phyloP scores from a whole-genome alignment of 306 rosid genomes.

The Mimosa bimucronata region DNA sequence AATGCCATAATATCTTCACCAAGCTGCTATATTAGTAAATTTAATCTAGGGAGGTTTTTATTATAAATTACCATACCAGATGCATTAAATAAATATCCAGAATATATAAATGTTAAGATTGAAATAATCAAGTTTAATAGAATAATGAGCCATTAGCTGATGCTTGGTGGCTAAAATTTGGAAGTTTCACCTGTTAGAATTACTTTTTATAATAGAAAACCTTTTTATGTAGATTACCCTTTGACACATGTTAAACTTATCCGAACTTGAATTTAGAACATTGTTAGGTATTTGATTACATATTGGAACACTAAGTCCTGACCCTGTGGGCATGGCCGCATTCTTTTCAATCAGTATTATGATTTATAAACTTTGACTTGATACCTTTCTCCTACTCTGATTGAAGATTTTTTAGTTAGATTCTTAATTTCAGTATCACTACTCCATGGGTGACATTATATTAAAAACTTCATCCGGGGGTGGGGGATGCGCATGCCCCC shows the following conservation, averaged over 20 bases:
- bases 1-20: conserved; percentile 7
- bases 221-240: background rate
- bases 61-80: background rate
- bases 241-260: conserved; percentile 3
- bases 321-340: background rate
- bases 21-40: conserved; percentile 2
- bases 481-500: background rate
- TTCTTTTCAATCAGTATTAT: conserved; percentile 22
- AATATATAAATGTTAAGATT: background rate
- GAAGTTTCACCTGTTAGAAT: background rate
- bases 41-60: background rate
- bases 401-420: background rate
- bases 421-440: background rate
- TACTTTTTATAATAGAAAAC: background rate
- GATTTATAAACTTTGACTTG: conserved; percentile 6
- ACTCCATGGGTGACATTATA: background rate
- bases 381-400: conserved; percentile 6
- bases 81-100: background rate
- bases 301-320: conserved; percentile 18
- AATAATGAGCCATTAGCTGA: background rate
- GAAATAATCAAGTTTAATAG: background rate
- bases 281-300: conserved; percentile 20
- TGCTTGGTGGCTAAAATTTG: background rate
- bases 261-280: background rate
- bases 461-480: no score